These are phyloP conservation scores for Meyerozyma carpophila DNA, from an alignment of 1,139 yeast species.

Conservation along the genomic window DNA sequence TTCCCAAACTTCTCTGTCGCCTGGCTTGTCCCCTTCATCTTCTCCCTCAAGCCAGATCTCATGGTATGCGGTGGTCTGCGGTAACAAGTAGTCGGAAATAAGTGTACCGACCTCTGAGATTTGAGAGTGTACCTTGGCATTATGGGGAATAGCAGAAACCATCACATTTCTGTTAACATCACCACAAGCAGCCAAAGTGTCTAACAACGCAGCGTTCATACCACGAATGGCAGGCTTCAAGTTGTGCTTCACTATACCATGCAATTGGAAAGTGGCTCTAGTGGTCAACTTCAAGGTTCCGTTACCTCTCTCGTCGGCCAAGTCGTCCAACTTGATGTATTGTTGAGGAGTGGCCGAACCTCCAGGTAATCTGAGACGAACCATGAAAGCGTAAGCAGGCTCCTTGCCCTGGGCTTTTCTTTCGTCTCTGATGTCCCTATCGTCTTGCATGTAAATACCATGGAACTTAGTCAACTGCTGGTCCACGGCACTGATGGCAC, in stretches of 20 bases:
- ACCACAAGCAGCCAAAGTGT: slow-evolving; percentile 97
- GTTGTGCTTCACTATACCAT: slow-evolving; percentile 88
- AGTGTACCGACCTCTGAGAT: slow-evolving; percentile 56
- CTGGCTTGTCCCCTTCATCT: slow-evolving; percentile 66
- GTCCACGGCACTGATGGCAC: slow-evolving; percentile 88
- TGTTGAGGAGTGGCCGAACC: slow-evolving; percentile 85
- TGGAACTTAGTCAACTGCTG: slow-evolving; percentile 96
- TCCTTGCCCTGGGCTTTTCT: slow-evolving; percentile 89
- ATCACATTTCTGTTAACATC: slow-evolving; percentile 96
- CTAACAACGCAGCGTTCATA: slow-evolving; percentile 85
- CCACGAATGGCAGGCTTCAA: slow-evolving; percentile 90
- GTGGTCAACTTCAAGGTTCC: slow-evolving; percentile 94
- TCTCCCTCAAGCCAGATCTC: slow-evolving; percentile 93
- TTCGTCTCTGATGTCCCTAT: slow-evolving; percentile 90
- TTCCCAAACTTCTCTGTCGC: slow-evolving; percentile 68
- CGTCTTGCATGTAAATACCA: slow-evolving; percentile 98
- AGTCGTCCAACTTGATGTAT: slow-evolving; percentile 80
- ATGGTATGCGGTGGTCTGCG: slow-evolving; percentile 91
- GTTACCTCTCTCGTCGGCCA: slow-evolving; percentile 81
- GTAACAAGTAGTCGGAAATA: slow-evolving; percentile 79
- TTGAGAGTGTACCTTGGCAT: slow-evolving; percentile 77
- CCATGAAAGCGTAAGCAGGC: slow-evolving; percentile 96
- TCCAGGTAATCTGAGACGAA: slow-evolving; percentile 92
- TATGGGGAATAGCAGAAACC: slow-evolving; percentile 81
- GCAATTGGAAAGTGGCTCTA: slow-evolving; percentile 95